phyloP scores from a whole-genome alignment of 768 basidiomycete genomes.

The Kwoniella sp. region DNA sequence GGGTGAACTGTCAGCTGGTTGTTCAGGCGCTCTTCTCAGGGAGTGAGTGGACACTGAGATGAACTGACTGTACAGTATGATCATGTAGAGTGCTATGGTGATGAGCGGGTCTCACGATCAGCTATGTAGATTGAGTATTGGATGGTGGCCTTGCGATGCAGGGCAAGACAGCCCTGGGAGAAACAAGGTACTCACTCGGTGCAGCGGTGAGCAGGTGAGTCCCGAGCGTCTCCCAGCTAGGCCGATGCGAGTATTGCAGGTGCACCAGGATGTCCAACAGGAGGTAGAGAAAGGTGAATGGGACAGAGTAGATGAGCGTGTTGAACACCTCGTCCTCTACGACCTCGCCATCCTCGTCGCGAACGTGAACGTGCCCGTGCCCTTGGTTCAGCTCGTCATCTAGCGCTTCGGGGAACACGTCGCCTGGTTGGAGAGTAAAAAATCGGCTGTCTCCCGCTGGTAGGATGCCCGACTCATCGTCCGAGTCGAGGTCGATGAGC shows the following conservation, averaged over 20 bases:
- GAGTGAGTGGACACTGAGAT: background rate
- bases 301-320: slow-evolving; percentile 39
- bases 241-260: slow-evolving; percentile 42
- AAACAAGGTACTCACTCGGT: slow-evolving; percentile 35
- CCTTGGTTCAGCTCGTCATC: too few species aligned
- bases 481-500: background rate
- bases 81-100: slow-evolving; percentile 31
- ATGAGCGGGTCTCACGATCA: background rate
- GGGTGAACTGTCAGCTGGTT: background rate
- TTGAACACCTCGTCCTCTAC: slow-evolving; percentile 42
- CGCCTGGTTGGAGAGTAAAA: slow-evolving; percentile 5
- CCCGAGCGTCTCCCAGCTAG: slow-evolving; percentile 16
- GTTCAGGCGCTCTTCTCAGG: background rate
- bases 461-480: too few species aligned
- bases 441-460: too few species aligned
- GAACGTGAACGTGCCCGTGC: too few species aligned
- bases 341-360: background rate
- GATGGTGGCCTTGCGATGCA: too few species aligned
- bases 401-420: background rate
- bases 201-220: slow-evolving; percentile 36
- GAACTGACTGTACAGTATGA: slow-evolving; percentile 42
- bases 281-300: slow-evolving; percentile 43
- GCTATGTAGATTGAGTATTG: background rate
- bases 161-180: too few species aligned
- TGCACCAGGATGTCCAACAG: slow-evolving; percentile 46